phyloP scores from a whole-genome alignment of 169 alveolate species.

The Cytauxzoon felis region DNA sequence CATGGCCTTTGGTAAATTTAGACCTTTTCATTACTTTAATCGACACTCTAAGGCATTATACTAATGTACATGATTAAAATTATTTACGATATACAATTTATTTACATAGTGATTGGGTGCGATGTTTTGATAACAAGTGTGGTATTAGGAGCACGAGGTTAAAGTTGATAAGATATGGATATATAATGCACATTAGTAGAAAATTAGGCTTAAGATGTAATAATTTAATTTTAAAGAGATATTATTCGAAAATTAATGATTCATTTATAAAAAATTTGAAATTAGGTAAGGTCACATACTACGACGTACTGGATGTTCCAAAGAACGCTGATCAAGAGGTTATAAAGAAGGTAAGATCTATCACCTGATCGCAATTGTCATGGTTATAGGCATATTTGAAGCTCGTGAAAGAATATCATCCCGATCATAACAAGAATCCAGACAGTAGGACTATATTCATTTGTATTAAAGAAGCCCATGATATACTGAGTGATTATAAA shows the following conservation, averaged over 20 bases:
- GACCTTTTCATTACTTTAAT: background rate
- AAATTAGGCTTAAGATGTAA: background rate
- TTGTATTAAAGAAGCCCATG: conserved; percentile 60
- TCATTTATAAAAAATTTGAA: conserved; percentile 8
- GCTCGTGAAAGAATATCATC: conserved; percentile 55
- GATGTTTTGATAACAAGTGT: too few species aligned
- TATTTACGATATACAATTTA: too few species aligned
- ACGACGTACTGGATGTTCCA: conserved; percentile 41
- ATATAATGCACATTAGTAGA: too few species aligned
- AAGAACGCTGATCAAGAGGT: conserved; percentile 11
- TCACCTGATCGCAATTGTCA: too few species aligned
- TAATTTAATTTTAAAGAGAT: too few species aligned
- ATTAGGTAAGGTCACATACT: conserved; percentile 43
- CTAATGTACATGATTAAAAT: background rate
- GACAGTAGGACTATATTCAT: conserved; percentile 37
- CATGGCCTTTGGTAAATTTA: background rate
- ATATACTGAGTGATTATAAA: conserved; percentile 16
- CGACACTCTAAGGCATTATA: background rate
- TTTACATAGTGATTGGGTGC: too few species aligned
- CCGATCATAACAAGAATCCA: conserved; percentile 28
- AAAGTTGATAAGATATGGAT: too few species aligned
- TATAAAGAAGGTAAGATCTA: conserved; percentile 26
- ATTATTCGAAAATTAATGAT: conserved; percentile 11
- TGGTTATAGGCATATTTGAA: conserved; percentile 43
- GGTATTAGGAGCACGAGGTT: too few species aligned